phyloP scores from a whole-genome alignment of 78 protist species.

The Dictyostelium brefeldianum region DNA sequence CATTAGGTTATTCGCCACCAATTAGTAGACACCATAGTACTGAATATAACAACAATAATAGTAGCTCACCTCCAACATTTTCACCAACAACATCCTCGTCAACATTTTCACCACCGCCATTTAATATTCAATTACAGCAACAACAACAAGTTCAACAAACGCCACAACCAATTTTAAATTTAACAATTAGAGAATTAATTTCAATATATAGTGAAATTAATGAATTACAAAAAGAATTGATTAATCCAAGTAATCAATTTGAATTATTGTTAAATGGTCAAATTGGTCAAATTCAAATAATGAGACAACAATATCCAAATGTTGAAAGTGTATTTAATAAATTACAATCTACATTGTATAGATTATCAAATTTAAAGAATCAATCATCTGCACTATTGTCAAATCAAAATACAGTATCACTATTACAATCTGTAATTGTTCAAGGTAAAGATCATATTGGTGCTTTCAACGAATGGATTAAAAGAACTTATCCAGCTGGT shows the following conservation, averaged over 20 bases:
- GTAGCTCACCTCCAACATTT: neutral
- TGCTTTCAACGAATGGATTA: conserved; percentile 51
- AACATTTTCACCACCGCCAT: neutral
- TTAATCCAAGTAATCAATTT: conserved; percentile 23
- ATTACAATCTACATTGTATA: neutral
- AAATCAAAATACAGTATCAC: neutral
- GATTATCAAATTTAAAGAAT: conserved; percentile 2
- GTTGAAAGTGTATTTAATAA: neutral
- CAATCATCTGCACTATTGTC: conserved; percentile 4
- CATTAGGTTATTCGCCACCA: neutral
- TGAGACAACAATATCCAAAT: conserved; percentile 16
- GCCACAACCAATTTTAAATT: neutral
- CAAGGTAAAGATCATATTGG: conserved; percentile 77
- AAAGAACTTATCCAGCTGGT: neutral
- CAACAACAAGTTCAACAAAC: conserved; percentile 29
- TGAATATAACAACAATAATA: neutral
- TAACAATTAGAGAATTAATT: conserved; percentile 47
- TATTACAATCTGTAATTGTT: conserved; percentile 34
- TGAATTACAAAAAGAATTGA: conserved; percentile 33
- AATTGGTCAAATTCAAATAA: neutral
- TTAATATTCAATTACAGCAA: neutral
- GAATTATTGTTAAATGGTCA: conserved; percentile 25
- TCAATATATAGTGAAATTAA: conserved; percentile 34
- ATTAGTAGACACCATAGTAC: neutral
- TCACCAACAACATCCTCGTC: neutral